phyloP scores from a whole-genome alignment of 306 rosid species.

The Acacia acuminata region DNA sequence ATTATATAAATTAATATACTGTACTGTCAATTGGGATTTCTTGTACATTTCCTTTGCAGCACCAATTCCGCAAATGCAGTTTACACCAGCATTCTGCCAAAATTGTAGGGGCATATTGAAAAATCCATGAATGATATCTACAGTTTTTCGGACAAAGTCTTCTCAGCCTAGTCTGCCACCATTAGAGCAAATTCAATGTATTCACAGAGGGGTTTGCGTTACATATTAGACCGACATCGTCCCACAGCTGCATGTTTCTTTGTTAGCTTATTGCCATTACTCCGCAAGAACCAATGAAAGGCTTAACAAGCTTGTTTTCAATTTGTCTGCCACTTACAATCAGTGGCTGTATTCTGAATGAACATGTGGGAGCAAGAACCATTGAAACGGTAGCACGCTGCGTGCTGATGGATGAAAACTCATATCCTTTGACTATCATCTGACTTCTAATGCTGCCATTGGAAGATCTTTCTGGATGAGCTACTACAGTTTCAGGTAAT shows the following conservation, averaged over 20 bases:
- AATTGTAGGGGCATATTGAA: slow-evolving; percentile 19
- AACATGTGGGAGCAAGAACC: slow-evolving; percentile 37
- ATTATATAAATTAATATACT: too few species aligned
- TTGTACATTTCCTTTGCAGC: not conserved
- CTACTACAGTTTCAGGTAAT: slow-evolving; percentile 42
- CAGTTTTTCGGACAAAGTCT: slow-evolving; percentile 28
- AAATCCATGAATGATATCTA: slow-evolving; percentile 34
- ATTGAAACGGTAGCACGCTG: slow-evolving; percentile 40
- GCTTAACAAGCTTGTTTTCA: slow-evolving; percentile 50
- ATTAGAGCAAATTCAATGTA: not conserved
- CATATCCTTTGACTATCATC: slow-evolving; percentile 39
- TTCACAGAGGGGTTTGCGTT: not conserved
- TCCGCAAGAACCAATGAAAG: slow-evolving; percentile 49
- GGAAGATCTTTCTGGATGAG: slow-evolving; percentile 47
- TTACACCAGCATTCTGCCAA: slow-evolving; percentile 27
- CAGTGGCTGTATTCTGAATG: slow-evolving; percentile 46
- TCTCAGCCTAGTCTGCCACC: slow-evolving; percentile 7
- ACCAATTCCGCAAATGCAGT: slow-evolving; percentile 21
- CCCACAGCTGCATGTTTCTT: slow-evolving; percentile 28
- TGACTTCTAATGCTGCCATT: slow-evolving; percentile 55
- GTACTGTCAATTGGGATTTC: not conserved
- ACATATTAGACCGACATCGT: slow-evolving; percentile 23
- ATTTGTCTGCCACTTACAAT: slow-evolving; percentile 49
- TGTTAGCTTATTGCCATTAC: slow-evolving; percentile 54
- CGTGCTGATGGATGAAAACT: slow-evolving; percentile 32